Percentiles rank a stretch among this genome's conserved stretches.
Evolutionary conservation across 306 rosid species (phyloP).

Genomic region (Quercus berberidifolia): DNA sequence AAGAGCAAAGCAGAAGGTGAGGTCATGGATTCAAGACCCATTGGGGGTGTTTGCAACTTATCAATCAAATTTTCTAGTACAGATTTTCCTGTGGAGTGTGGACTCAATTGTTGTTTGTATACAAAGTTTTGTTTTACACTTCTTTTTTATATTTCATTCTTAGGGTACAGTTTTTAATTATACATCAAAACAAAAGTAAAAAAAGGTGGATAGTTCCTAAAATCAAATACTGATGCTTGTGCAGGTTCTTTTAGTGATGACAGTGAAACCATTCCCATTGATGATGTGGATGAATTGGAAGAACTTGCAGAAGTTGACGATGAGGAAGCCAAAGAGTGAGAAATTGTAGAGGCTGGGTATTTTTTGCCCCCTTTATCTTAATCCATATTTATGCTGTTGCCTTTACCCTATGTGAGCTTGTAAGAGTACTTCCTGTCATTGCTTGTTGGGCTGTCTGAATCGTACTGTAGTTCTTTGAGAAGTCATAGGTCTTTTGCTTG

Average conservation of each 20-base stretch:
- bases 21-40: no score
- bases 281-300: slow-evolving; percentile 65
- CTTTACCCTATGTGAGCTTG: background rate
- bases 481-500: background rate
- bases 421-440: background rate
- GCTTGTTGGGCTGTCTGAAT: background rate
- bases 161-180: background rate
- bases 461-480: background rate
- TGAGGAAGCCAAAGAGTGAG: slow-evolving; percentile 26
- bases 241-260: slow-evolving; percentile 35
- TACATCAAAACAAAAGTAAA: background rate
- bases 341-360: slow-evolving; percentile 14
- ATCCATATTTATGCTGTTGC: background rate
- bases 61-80: no score
- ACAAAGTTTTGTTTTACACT: no score
- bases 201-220: background rate
- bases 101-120: no score
- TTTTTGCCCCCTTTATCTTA: background rate
- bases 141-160: background rate
- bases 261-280: slow-evolving; percentile 74
- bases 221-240: slow-evolving; percentile 9
- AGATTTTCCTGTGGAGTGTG: no score
- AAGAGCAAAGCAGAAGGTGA: no score
- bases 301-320: slow-evolving; percentile 32
- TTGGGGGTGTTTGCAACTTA: no score